These are phyloP conservation scores for Suhomyces atakaporum DNA, from an alignment of 1,139 yeast genomes.

Conservation along the genomic window DNA sequence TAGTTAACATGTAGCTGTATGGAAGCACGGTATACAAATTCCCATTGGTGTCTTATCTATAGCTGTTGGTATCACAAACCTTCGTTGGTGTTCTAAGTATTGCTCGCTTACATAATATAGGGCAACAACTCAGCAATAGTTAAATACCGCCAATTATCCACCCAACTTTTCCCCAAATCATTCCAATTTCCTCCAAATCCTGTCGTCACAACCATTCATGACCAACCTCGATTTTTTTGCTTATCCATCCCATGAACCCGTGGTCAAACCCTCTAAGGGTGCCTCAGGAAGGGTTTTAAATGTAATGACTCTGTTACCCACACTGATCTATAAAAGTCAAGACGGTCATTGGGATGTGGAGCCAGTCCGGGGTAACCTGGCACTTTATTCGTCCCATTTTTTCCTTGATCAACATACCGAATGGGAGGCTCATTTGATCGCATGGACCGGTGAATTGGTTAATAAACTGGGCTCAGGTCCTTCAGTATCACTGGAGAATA, in stretches of 20 bases:
- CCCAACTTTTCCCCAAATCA: too few relatives aligned
- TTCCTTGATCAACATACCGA: slow-evolving; percentile 64
- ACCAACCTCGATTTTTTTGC: slow-evolving; percentile 20
- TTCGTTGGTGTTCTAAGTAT: too few relatives aligned
- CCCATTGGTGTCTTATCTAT: too few relatives aligned
- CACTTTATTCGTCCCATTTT: slow-evolving; percentile 73
- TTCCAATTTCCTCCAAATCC: not conserved
- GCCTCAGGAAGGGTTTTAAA: slow-evolving; percentile 67
- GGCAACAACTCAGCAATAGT: too few relatives aligned
- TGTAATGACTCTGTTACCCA: slow-evolving; percentile 70
- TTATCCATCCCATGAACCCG: slow-evolving; percentile 27
- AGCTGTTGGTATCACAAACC: too few relatives aligned
- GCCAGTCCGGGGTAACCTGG: slow-evolving; percentile 80
- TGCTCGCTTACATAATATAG: too few relatives aligned
- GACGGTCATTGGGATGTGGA: slow-evolving; percentile 53
- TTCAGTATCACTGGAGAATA: slow-evolving; percentile 25
- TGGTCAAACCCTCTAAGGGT: slow-evolving; percentile 38
- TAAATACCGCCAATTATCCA: too few relatives aligned
- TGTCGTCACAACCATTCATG: slow-evolving; percentile 4
- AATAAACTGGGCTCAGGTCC: slow-evolving; percentile 32
- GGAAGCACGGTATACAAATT: too few relatives aligned
- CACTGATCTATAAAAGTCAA: slow-evolving; percentile 50
- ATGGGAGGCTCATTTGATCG: slow-evolving; percentile 88
- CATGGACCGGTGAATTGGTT: slow-evolving; percentile 92
- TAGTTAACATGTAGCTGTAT: too few relatives aligned